Evolutionary conservation across 2,329 filamentous ascomycete species (phyloP), one percentile per base, ranked within the genome.

Genomic region (Pseudogymnoascus verrucosus): DNA sequence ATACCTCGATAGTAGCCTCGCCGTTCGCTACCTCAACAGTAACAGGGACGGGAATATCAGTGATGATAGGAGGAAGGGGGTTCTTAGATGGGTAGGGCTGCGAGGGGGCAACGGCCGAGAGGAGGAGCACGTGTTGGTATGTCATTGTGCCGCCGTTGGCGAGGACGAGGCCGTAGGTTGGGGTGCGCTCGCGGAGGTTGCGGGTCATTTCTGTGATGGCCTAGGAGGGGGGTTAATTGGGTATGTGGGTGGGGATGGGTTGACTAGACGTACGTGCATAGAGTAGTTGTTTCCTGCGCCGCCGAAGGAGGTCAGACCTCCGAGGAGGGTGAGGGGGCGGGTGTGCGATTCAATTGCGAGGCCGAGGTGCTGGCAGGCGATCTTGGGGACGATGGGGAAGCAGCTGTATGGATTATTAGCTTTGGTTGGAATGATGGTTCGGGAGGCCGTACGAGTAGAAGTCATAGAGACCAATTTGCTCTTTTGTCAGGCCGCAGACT

Each of bases 211-310:
- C 82, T 8, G 79, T 82, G 28, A 86, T 78, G 11, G 76, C 82
- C 76, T 77, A 6, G 0, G 31, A 6, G 0, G 26, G 26, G 16
- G 63, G 36, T 66, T 39, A 28, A 54, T 4, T 2, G 1, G 37
- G 16, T 12, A 14, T 34, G n/a, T 61, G 28, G 61, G 44, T 23
- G 1, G 11, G 21, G 12, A n/a, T 4, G 5, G 44, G 11, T 19
- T 8, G 36, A 11, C 5, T 19, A 7, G 36, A 11, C 5, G 70
- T 72, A 82, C 85, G 74, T 89, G 86, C 80, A 89, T 84, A 0
- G 84, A 87, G 65, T 89, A 89, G 63, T 89, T 89, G 66, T 89
- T 89, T 0, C 87, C 87, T 5, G 87, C 87, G 0, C 87, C 87
- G 0, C 87, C 87, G 64, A 89, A 89, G 0, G 82, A 87, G 4